Evolutionary conservation across 139 green algal genomes (phyloP), one percentile per base, ranked within the genome.

Genomic region (Chlorella sp.): DNA sequence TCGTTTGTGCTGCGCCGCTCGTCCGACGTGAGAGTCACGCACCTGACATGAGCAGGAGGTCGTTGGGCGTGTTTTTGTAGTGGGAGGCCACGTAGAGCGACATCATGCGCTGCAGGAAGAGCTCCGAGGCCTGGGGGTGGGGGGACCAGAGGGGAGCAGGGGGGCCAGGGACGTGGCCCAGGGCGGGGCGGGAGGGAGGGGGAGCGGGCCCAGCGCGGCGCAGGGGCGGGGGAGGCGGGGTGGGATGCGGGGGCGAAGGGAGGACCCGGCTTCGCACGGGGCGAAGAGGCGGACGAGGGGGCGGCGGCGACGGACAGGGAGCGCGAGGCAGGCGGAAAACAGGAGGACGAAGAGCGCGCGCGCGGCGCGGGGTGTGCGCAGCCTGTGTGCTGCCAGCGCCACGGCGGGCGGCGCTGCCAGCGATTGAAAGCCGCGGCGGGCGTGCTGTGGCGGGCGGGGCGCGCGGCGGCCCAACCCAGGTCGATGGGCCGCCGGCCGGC

Each of bases 1-100:
- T n/a, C n/a, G n/a, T n/a, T n/a, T n/a, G n/a, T n/a, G n/a, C n/a
- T n/a, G n/a, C n/a, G n/a, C n/a, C n/a, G n/a, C n/a, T n/a, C n/a
- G n/a, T n/a, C n/a, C n/a, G n/a, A n/a, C 35, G 61, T 41, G n/a
- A 79, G 45, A n/a, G n/a, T n/a, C n/a, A n/a, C n/a, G n/a, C n/a
- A n/a, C n/a, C n/a, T n/a, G n/a, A n/a, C n/a, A n/a, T n/a, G 35
- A 99, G 87, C 67, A 98, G 85, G 55, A 99, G 88, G 83, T 99
- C 96, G 84, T 99, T 98, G 61, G 96, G 96, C 1, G 92, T 97
- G 89, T 99, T 99, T 79, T 94, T 95, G 88, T 99, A 99, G 83
- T 99, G 96, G 48, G 74, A 91, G 2, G 95, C 87, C 63, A 98
- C 92, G 72, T 97, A 98, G 66, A 99, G 90, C 8, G 94, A 83